These are phyloP conservation scores for Phytophthora sojae DNA, from an alignment of 352 stramenopile genomes.

Conservation along the genomic window DNA sequence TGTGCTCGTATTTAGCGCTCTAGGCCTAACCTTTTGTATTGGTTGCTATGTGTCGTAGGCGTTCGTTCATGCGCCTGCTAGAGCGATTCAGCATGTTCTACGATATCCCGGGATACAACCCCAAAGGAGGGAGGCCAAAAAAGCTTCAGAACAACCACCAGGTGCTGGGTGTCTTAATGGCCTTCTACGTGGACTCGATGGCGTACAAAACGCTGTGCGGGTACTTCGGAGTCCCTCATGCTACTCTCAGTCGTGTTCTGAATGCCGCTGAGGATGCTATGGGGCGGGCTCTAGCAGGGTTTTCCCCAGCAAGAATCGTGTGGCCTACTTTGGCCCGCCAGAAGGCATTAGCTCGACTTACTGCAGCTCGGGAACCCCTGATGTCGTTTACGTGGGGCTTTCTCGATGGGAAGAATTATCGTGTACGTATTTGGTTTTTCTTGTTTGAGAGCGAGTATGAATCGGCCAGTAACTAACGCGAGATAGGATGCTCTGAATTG, in stretches of 20 bases:
- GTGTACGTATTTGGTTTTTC: not conserved
- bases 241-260: slow-evolving; percentile 9
- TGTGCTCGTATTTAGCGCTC: not conserved
- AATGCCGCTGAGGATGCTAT: not conserved
- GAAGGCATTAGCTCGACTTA: not conserved
- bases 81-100: not conserved
- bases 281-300: not conserved
- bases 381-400: slow-evolving; percentile 23
- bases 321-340: slow-evolving; percentile 7
- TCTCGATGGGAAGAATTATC: slow-evolving; percentile 23
- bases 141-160: slow-evolving; percentile 25
- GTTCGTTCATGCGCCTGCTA: not conserved
- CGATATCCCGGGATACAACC: not conserved
- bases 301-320: not conserved
- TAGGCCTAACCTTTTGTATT: not conserved
- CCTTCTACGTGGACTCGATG: slow-evolving; percentile 28
- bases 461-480: not conserved
- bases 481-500: not conserved
- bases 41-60: not conserved
- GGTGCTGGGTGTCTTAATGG: slow-evolving; percentile 19
- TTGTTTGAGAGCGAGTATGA: not conserved
- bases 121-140: slow-evolving; percentile 9
- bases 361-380: slow-evolving; percentile 7
- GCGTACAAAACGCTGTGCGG: not conserved
- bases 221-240: slow-evolving; percentile 14